Conservation (phyloP, 192 early-diverging fungal species). For the Kickxella alabastrina region DNA sequence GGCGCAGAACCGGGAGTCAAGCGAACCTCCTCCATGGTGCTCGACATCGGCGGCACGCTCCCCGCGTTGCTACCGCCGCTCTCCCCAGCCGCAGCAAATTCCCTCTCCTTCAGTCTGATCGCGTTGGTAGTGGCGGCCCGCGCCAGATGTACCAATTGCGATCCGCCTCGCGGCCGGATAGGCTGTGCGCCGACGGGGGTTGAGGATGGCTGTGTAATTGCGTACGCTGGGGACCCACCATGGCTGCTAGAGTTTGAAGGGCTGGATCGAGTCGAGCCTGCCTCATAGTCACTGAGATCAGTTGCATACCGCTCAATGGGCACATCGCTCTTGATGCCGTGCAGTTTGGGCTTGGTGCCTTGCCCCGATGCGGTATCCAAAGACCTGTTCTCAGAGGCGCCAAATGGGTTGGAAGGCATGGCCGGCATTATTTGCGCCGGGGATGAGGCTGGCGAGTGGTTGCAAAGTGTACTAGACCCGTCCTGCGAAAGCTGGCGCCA, state of each 20-base stretch:
- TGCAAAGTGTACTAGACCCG: conserved; percentile 10
- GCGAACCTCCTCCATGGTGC: neutral
- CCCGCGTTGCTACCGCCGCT: neutral
- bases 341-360: too few species aligned
- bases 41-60: neutral
- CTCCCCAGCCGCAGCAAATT: conserved; percentile 3
- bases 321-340: too few species aligned
- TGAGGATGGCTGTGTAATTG: conserved; percentile 4
- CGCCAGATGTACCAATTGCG: conserved; percentile 43
- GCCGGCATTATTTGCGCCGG: neutral
- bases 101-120: conserved; percentile 42
- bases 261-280: too few species aligned
- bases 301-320: too few species aligned
- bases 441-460: conserved; percentile 13
- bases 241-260: conserved; percentile 6
- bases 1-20: conserved; percentile 36
- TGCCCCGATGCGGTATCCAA: too few species aligned
- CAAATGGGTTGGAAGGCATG: neutral
- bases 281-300: too few species aligned
- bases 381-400: neutral
- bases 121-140: conserved; percentile 48
- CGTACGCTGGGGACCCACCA: conserved; percentile 3
- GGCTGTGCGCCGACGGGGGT: neutral
- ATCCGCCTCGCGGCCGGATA: conserved; percentile 40
- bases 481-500: conserved; percentile 35